phyloP scores from a whole-genome alignment of 2,329 filamentous ascomycete species.

The Beauveria asiatica region DNA sequence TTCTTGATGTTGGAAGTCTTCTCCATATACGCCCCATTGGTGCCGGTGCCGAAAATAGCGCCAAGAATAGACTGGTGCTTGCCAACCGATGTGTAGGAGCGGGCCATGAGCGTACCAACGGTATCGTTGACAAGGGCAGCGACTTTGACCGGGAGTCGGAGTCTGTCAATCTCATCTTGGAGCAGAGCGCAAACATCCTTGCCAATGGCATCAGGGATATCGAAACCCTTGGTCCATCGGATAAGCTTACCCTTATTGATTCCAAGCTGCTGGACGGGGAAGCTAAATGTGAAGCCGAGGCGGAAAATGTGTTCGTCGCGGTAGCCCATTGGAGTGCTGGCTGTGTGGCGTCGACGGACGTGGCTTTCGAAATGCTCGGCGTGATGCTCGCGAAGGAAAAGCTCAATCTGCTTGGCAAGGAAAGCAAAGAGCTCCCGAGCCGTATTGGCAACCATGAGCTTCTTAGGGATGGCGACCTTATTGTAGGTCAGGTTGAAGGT shows the following conservation, averaged over 20 bases:
- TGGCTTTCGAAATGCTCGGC: constrained; percentile 74
- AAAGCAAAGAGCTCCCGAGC: constrained; percentile 85
- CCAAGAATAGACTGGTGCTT: constrained; percentile 84
- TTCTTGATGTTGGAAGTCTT: constrained; percentile 82
- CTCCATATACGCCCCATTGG: constrained; percentile 95
- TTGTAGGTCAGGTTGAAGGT: constrained; percentile 90
- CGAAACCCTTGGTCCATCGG: constrained; percentile 97
- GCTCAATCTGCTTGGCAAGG: constrained; percentile 84
- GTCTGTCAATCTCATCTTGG: constrained; percentile 79
- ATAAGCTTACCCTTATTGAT: constrained; percentile 94
- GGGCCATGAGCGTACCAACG: constrained; percentile 93
- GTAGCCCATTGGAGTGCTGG: constrained; percentile 49
- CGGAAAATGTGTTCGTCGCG: constrained; percentile 75
- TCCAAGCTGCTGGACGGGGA: constrained; percentile 86
- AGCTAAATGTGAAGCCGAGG: constrained; percentile 97
- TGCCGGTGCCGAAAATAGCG: constrained; percentile 94
- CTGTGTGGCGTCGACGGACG: constrained; percentile 53
- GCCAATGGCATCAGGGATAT: constrained; percentile 88
- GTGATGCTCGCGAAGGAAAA: constrained; percentile 81
- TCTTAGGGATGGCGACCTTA: constrained; percentile 83
- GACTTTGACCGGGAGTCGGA: constrained; percentile 85
- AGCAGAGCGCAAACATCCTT: constrained; percentile 90
- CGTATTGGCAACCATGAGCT: constrained; percentile 83
- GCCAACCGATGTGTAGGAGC: constrained; percentile 86
- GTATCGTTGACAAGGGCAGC: constrained; percentile 96